phyloP scores from a whole-genome alignment of 106 monocot genomes.

The Gastrodia elata region DNA sequence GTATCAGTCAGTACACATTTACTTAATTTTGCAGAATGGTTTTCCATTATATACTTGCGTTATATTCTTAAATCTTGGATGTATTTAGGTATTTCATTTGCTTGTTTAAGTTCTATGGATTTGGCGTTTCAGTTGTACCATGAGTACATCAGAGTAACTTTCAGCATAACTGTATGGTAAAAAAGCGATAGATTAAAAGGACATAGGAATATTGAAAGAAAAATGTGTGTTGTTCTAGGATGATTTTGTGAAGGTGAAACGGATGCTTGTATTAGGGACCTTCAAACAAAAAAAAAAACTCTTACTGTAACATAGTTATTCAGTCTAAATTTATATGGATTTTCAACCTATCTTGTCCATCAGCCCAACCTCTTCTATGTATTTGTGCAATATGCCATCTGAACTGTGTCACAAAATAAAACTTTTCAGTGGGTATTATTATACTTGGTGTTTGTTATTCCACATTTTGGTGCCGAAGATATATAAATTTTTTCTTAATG shows the following conservation, averaged over 20 bases:
- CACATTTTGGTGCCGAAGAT: no score
- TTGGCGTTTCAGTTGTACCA: neutral
- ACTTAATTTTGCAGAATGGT: constrained; percentile 4
- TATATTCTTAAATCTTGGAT: neutral
- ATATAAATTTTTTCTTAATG: no score
- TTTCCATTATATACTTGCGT: neutral
- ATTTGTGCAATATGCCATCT: no score
- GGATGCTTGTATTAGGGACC: neutral
- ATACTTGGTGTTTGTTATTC: no score
- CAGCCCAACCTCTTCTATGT: no score
- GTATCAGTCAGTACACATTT: neutral
- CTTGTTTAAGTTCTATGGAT: neutral
- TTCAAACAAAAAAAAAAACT: neutral
- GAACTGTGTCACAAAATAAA: no score
- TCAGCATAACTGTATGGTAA: neutral
- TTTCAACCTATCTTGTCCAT: no score
- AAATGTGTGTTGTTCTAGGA: neutral
- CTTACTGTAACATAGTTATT: no score
- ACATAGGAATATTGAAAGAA: neutral
- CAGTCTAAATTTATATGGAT: no score
- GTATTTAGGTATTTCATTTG: neutral
- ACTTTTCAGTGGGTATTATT: no score
- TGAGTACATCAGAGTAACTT: neutral
- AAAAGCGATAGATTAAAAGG: neutral
- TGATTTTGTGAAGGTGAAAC: neutral